A percentile compares a stretch with the other conserved stretches of the same genome.
phyloP scores from a whole-genome alignment of 768 basidiomycete species.

The Flagelloscypha sp. region DNA sequence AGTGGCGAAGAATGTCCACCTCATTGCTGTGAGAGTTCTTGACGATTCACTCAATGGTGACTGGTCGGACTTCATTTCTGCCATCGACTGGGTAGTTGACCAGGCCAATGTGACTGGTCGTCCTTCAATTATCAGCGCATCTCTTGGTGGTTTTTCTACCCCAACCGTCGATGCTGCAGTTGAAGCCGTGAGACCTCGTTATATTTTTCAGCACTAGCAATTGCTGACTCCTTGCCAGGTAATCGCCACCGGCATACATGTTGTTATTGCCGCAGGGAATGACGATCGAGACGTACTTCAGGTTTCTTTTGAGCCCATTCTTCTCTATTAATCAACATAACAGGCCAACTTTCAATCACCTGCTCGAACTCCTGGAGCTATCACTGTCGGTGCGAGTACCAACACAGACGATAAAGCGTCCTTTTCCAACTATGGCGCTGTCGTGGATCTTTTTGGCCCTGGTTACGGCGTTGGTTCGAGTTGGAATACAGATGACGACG shows the following conservation, averaged over 20 bases:
- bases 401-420: slow-evolving; percentile 25
- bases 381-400: slow-evolving; percentile 32
- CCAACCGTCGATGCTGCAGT: slow-evolving; percentile 26
- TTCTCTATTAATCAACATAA: slow-evolving; percentile 26
- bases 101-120: slow-evolving; percentile 14
- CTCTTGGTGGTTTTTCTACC: slow-evolving; percentile 23
- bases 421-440: slow-evolving; percentile 35
- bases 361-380: slow-evolving; percentile 25
- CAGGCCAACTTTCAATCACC: slow-evolving; percentile 26
- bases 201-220: too few species aligned
- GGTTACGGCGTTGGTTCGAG: slow-evolving; percentile 24
- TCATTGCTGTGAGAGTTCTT: slow-evolving; percentile 37
- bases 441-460: slow-evolving; percentile 34
- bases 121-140: slow-evolving; percentile 29
- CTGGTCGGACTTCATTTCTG: too few species aligned
- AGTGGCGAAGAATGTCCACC: slow-evolving; percentile 21
- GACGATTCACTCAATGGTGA: slow-evolving; percentile 27
- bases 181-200: slow-evolving; percentile 13
- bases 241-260: slow-evolving; percentile 22
- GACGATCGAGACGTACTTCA: too few species aligned
- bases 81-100: slow-evolving; percentile 23
- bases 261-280: too few species aligned
- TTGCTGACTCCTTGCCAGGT: too few species aligned
- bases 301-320: too few species aligned
- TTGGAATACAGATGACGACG: slow-evolving; percentile 20